Base-by-base conservation (phyloP, 805 yeast genomes). In the Candida schatavii region DNA sequence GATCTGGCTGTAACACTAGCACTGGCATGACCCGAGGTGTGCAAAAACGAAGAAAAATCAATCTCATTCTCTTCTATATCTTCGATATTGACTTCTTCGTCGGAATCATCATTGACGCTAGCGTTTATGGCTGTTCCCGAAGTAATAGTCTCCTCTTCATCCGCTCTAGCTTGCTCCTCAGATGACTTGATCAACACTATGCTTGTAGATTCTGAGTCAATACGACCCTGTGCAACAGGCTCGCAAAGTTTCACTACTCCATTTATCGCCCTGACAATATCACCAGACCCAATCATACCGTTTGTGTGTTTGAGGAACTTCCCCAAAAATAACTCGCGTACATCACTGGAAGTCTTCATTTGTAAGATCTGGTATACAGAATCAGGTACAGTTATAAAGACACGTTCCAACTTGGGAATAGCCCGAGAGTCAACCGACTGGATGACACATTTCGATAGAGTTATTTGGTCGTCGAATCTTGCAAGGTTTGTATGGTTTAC, bases 181-280 rank as follows among this genome's bases (percentile, higher is more conserved):
- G 50, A 37, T 11, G 41, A 42, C 44, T 71, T 74, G 14, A 81
- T 74, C 23, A 85, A 60, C 2, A 81, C 73, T 2, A 87, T 61
- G n/a, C 66, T 66, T 0, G 91, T 81, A 1, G 61, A 57, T 1
- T 48, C 42, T 17, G 20, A 9, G 19, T 63, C 57, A 1, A 84
- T 51, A 5, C 57, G 48, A 0, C 96, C 96, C 55, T 86, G 95
- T 32, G 75, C 78, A 2, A 78, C 71, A 0, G 95, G 95, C 50
- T 86, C 95, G 56, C 88, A 78, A 19, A 81, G 71, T 3, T 76
- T 50, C 2, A 87, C 72, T 5, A 54, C 52, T 17, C 85, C 85
- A 46, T 73, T 72, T 15, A 78, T 51, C 3, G 56, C 58, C 15
- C 76, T 59, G 2, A 76, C 59, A 5, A 50, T 39, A 45, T 74